Evolutionary conservation across 2,329 filamentous ascomycete genomes (phyloP).

Genomic region (Claviceps monticola): DNA sequence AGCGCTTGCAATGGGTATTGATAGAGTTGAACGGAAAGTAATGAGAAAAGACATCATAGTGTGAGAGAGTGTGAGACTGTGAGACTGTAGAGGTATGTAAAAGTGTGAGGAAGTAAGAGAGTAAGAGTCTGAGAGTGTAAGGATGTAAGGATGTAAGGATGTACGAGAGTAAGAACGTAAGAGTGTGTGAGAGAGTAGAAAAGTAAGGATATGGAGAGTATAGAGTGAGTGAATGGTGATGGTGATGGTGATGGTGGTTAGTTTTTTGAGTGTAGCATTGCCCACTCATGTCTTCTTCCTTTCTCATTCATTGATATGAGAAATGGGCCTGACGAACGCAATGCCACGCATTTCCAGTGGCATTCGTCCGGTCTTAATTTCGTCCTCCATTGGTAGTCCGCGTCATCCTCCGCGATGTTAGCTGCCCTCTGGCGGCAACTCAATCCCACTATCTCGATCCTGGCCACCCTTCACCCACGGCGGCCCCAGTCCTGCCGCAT

Average conservation of each 20-base stretch:
- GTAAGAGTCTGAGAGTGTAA: no score
- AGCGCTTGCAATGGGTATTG: no score
- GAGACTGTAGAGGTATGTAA: no score
- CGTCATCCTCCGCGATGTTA: constrained; percentile 9
- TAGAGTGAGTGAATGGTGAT: constrained; percentile 3
- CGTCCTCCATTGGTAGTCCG: no score
- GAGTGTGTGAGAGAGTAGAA: no score
- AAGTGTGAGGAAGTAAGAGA: no score
- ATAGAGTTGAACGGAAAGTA: no score
- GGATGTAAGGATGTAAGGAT: no score
- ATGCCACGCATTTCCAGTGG: background rate
- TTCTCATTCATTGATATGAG: background rate
- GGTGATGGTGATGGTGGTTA: background rate
- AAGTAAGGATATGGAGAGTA: background rate
- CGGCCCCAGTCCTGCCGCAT: constrained; percentile 11
- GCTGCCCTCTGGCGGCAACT: constrained; percentile 27
- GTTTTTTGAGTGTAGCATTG: background rate
- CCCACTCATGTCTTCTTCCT: background rate
- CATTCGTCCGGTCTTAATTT: no score
- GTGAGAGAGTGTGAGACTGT: no score
- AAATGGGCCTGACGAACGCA: background rate
- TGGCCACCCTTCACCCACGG: constrained; percentile 26
- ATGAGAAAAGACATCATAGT: no score
- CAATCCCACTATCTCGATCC: constrained; percentile 40
- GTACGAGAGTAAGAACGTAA: no score